A percentile compares a stretch with the other conserved stretches of the same genome.
These are phyloP conservation scores for Platanthera guangdongensis DNA, from an alignment of 106 monocot genomes.

Conservation along the genomic window DNA sequence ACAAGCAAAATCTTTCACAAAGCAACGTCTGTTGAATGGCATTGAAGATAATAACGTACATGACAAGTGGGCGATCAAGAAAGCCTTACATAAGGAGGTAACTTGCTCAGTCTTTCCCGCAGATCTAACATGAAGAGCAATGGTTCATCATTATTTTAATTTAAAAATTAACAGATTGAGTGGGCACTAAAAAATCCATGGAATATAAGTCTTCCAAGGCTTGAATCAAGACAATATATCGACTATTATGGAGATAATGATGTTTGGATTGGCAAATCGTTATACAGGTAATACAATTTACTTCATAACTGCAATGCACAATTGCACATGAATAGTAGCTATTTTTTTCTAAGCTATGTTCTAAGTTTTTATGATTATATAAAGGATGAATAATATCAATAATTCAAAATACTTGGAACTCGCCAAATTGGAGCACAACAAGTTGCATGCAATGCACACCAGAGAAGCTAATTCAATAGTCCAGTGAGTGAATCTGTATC, in stretches of 20 bases:
- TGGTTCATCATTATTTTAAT: too few species aligned
- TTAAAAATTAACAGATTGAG: not conserved
- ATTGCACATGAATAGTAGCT: too few species aligned
- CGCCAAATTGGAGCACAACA: conserved; percentile 28
- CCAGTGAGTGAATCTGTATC: conserved; percentile 7
- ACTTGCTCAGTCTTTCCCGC: not conserved
- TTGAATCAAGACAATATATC: conserved; percentile 11
- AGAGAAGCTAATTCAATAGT: conserved; percentile 17
- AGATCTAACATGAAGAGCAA: too few species aligned
- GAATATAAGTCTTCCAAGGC: conserved; percentile 9
- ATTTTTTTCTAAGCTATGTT: not conserved
- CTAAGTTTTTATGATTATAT: not conserved
- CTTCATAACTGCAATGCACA: too few species aligned
- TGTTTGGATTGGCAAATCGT: conserved; percentile 13
- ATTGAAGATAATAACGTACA: conserved; percentile 9
- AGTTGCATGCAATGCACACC: conserved; percentile 12
- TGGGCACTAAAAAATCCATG: conserved; percentile 9
- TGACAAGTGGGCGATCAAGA: conserved; percentile 23
- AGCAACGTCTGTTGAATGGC: not conserved
- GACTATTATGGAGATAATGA: conserved; percentile 11
- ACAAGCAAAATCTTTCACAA: conserved; percentile 13
- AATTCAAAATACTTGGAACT: conserved; percentile 26
- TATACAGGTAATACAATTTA: conserved; percentile 10
- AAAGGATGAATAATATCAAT: conserved; percentile 27
- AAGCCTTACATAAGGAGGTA: conserved; percentile 19